A percentile compares a stretch with the other conserved stretches of the same genome.
These are phyloP conservation scores for Trichoderma sp. DNA, from an alignment of 2,329 filamentous ascomycete species.

Conservation along the genomic window DNA sequence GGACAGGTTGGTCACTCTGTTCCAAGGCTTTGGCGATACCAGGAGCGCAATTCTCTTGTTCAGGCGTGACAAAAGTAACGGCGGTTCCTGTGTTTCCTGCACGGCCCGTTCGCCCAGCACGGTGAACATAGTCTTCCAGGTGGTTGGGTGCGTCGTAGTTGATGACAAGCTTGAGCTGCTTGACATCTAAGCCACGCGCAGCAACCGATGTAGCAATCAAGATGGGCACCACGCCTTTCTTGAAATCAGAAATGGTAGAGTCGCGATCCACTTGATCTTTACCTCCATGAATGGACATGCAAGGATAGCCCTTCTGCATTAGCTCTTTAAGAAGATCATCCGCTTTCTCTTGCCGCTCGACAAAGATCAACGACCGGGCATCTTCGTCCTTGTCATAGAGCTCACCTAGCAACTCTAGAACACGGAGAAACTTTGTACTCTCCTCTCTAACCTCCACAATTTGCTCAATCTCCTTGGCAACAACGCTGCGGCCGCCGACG, in stretches of 20 bases:
- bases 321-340: conserved; percentile 76
- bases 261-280: conserved; percentile 93
- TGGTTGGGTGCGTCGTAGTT: conserved; percentile 95
- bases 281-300: conserved; percentile 90
- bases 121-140: conserved; percentile 93
- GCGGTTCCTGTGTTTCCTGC: conserved; percentile 93
- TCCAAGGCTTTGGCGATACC: conserved; percentile 90
- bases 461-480: conserved; percentile 89
- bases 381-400: conserved; percentile 86
- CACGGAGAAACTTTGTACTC: conserved; percentile 75
- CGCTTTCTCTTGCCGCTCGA: conserved; percentile 86
- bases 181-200: conserved; percentile 91
- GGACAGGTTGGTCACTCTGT: conserved; percentile 82
- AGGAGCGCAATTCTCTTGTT: conserved; percentile 85
- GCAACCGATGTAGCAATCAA: conserved; percentile 94
- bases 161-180: conserved; percentile 91
- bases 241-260: conserved; percentile 90
- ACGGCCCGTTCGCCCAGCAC: conserved; percentile 87
- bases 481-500: conserved; percentile 83
- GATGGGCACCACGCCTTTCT: conserved; percentile 83
- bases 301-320: conserved; percentile 81
- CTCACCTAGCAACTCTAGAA: conserved; percentile 83
- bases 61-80: conserved; percentile 87
- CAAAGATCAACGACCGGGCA: conserved; percentile 84
- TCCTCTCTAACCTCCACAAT: conserved; percentile 85